A percentile compares a stretch with the other conserved stretches of the same genome.
phyloP scores from a whole-genome alignment of 208 protist genomes.

The Crithidia bombi region DNA sequence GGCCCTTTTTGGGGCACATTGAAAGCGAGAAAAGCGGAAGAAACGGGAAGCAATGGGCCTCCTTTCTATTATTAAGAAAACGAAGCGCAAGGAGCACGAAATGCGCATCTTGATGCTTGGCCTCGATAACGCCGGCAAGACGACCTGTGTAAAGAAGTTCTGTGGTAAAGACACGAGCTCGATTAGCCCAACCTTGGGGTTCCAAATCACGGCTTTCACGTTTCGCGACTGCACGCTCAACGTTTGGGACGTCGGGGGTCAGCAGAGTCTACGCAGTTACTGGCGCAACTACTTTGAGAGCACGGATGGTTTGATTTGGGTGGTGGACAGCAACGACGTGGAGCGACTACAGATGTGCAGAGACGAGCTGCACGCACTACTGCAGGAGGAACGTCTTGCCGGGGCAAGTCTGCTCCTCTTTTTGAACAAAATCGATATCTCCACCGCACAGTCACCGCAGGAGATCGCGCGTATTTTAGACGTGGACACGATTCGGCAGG shows the following conservation, averaged over 20 bases:
- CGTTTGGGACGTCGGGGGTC: conserved; percentile 99
- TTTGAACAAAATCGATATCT: conserved; percentile 99
- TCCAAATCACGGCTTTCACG: conserved; percentile 99
- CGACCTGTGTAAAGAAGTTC: conserved; percentile 99
- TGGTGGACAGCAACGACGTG: conserved; percentile 96
- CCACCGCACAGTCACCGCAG: conserved; percentile 58
- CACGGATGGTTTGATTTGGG: conserved; percentile 97
- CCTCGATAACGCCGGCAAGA: conserved; percentile 98
- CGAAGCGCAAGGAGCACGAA: conserved; percentile 98
- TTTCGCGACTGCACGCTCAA: conserved; percentile 97
- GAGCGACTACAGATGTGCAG: conserved; percentile 93
- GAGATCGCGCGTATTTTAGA: conserved; percentile 80
- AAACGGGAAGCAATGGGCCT: conserved; percentile 93
- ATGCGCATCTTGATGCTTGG: conserved; percentile 98
- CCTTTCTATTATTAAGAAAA: conserved; percentile 98
- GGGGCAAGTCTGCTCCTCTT: conserved; percentile 99
- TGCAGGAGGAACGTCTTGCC: conserved; percentile 97
- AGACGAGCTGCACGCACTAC: conserved; percentile 94
- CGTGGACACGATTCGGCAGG: conserved; percentile 79
- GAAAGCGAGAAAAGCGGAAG: background rate
- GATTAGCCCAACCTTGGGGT: conserved; percentile 98
- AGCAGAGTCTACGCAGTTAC: conserved; percentile 98
- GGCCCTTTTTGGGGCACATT: background rate
- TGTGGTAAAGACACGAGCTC: conserved; percentile 97
- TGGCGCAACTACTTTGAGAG: conserved; percentile 98